Conservation (phyloP, 805 yeast species). For the Kluyveromyces starmeri region DNA sequence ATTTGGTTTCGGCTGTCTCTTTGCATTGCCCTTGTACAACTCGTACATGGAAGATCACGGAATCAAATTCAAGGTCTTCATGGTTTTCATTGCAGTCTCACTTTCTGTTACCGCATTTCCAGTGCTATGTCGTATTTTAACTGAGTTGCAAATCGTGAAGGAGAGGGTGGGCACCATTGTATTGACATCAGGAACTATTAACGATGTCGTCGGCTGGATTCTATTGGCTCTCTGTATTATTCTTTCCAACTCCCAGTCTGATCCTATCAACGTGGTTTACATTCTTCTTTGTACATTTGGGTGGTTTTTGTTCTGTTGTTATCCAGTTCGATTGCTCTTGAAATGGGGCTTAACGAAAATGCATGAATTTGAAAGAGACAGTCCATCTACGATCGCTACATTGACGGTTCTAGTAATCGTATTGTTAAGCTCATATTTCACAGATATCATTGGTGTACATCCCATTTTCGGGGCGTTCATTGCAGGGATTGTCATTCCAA, state of each 20-base stretch:
- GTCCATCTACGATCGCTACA: slow-evolving; percentile 55
- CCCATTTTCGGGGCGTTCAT: slow-evolving; percentile 81
- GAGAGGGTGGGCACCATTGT: slow-evolving; percentile 51
- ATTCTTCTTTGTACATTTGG: slow-evolving; percentile 58
- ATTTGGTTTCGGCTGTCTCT: slow-evolving; percentile 68
- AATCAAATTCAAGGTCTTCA: slow-evolving; percentile 59
- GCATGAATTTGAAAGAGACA: slow-evolving; percentile 49
- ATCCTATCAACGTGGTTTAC: slow-evolving; percentile 59
- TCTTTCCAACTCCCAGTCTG: slow-evolving; percentile 58
- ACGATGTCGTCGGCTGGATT: slow-evolving; percentile 78
- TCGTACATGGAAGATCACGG: slow-evolving; percentile 34
- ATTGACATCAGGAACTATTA: slow-evolving; percentile 29
- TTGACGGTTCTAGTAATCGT: slow-evolving; percentile 46
- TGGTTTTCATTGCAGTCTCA: slow-evolving; percentile 78
- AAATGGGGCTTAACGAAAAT: slow-evolving; percentile 38
- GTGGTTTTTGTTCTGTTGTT: slow-evolving; percentile 55
- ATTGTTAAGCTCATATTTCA: slow-evolving; percentile 63
- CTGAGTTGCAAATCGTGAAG: slow-evolving; percentile 59
- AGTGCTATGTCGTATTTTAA: slow-evolving; percentile 67
- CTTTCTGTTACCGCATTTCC: slow-evolving; percentile 83
- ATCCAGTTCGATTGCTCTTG: slow-evolving; percentile 46
- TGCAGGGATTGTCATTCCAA: slow-evolving; percentile 66
- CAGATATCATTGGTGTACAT: slow-evolving; percentile 80
- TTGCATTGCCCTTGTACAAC: slow-evolving; percentile 59
- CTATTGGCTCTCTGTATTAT: slow-evolving; percentile 68